A percentile compares a stretch with the other conserved stretches of the same genome.
These are phyloP conservation scores for Xylaria sp. DNA, from an alignment of 2,329 filamentous ascomycete species.

Conservation along the genomic window DNA sequence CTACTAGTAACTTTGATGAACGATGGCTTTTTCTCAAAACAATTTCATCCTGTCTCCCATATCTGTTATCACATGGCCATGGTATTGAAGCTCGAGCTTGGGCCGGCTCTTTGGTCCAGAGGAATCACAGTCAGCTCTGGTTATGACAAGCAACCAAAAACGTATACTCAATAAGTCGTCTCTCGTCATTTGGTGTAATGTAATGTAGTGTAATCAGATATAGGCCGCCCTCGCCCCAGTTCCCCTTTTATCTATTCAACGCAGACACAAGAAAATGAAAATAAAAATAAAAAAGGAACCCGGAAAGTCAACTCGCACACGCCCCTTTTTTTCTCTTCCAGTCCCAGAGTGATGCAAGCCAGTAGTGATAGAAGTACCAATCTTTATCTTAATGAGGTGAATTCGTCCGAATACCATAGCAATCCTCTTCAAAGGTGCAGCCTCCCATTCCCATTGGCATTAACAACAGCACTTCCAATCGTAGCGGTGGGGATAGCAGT, in stretches of 20 bases:
- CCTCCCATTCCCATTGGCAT: slow-evolving; percentile 24
- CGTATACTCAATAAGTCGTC: background rate
- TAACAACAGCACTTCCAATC: slow-evolving; percentile 12
- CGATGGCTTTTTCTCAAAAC: no score
- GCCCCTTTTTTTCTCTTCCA: background rate
- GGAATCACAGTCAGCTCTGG: background rate
- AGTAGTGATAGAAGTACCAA: background rate
- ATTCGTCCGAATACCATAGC: slow-evolving; percentile 11
- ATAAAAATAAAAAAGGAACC: background rate
- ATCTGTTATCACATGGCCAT: no score
- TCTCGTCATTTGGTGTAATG: background rate
- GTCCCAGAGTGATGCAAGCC: background rate
- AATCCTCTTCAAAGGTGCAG: slow-evolving; percentile 7
- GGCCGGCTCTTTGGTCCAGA: background rate
- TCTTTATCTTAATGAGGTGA: background rate
- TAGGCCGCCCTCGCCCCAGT: background rate
- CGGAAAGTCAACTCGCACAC: background rate
- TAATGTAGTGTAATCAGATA: background rate
- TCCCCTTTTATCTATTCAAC: slow-evolving; percentile 8
- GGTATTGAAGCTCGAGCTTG: background rate
- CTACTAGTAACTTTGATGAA: no score
- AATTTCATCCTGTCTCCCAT: no score
- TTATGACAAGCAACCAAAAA: background rate
- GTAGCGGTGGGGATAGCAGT: no score
- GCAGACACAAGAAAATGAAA: background rate